Percentiles rank a stretch among this genome's conserved stretches.
phyloP scores from a whole-genome alignment of 495 filamentous ascomycete genomes.

The Astrothelium macrocarpum region DNA sequence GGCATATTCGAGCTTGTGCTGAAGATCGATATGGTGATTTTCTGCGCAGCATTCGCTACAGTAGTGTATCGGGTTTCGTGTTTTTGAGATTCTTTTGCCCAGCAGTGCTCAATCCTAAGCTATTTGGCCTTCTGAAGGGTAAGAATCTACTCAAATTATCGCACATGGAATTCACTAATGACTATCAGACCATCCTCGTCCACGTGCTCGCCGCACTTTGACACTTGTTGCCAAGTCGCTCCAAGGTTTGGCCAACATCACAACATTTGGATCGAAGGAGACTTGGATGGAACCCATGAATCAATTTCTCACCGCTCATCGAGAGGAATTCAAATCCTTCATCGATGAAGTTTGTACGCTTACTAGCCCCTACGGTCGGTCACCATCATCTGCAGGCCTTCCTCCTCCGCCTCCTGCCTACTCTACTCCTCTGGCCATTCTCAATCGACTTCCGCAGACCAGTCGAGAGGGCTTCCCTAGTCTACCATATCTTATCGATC shows the following conservation, averaged over 20 bases:
- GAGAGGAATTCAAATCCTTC: slow-evolving; percentile 73
- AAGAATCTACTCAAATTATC: slow-evolving; percentile 18
- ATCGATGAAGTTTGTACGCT: slow-evolving; percentile 81
- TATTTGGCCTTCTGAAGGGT: slow-evolving; percentile 87
- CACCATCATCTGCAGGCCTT: slow-evolving; percentile 33
- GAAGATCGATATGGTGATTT: slow-evolving; percentile 98
- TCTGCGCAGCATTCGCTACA: slow-evolving; percentile 83
- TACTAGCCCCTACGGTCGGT: slow-evolving; percentile 48
- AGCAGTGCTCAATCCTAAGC: slow-evolving; percentile 88
- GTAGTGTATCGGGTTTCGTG: slow-evolving; percentile 90
- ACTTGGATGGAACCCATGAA: slow-evolving; percentile 99
- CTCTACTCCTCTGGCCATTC: slow-evolving; percentile 84
- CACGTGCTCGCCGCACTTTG: slow-evolving; percentile 77
- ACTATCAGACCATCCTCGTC: slow-evolving; percentile 65
- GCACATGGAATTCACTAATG: background rate
- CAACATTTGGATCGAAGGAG: slow-evolving; percentile 89
- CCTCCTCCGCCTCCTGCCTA: slow-evolving; percentile 68
- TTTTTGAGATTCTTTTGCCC: slow-evolving; percentile 96
- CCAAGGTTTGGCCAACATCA: slow-evolving; percentile 91
- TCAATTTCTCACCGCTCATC: slow-evolving; percentile 52
- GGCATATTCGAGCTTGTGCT: slow-evolving; percentile 86
- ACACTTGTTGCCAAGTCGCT: slow-evolving; percentile 92
- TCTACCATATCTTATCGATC: slow-evolving; percentile 88
- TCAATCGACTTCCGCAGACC: slow-evolving; percentile 68
- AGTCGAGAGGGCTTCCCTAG: slow-evolving; percentile 91